These are phyloP conservation scores for Zygosaccharomyces gambellarensis DNA, from an alignment of 805 yeast species.

Conservation along the genomic window DNA sequence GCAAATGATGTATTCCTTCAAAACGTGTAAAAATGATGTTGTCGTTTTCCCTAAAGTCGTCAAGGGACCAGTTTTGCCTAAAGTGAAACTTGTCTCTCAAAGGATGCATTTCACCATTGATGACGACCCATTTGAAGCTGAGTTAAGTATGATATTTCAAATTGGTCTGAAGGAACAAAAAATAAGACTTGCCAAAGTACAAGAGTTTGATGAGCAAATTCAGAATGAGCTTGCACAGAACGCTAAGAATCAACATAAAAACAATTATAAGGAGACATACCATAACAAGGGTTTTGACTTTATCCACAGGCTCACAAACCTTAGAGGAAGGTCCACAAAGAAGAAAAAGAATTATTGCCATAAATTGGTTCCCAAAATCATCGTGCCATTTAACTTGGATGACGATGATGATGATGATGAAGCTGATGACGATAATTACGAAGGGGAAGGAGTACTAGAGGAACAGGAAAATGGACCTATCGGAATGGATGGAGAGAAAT, in stretches of 20 bases:
- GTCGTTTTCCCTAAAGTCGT: slow-evolving; percentile 38
- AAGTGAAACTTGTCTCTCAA: slow-evolving; percentile 49
- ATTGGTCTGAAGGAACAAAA: slow-evolving; percentile 65
- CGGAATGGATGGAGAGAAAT: slow-evolving; percentile 10
- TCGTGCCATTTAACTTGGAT: neutral
- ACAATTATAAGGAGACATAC: neutral
- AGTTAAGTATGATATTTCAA: slow-evolving; percentile 58
- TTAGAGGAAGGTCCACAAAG: slow-evolving; percentile 2
- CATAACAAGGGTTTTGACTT: slow-evolving; percentile 8
- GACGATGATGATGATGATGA: neutral
- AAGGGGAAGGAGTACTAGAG: neutral
- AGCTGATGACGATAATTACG: neutral
- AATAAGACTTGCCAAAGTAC: slow-evolving; percentile 49
- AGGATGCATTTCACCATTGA: slow-evolving; percentile 63
- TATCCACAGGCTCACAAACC: slow-evolving; percentile 3
- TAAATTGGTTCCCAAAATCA: neutral
- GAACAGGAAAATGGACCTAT: slow-evolving; percentile 5
- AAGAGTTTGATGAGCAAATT: slow-evolving; percentile 36
- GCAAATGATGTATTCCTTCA: slow-evolving; percentile 52
- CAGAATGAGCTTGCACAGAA: slow-evolving; percentile 10
- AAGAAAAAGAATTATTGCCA: slow-evolving; percentile 2
- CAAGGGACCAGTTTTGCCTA: slow-evolving; percentile 49
- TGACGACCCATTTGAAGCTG: slow-evolving; percentile 86
- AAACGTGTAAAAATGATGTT: slow-evolving; percentile 36
- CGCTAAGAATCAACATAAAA: slow-evolving; percentile 2